phyloP scores from a whole-genome alignment of 805 yeast species.

The Metschnikowia drakensbergensis region DNA sequence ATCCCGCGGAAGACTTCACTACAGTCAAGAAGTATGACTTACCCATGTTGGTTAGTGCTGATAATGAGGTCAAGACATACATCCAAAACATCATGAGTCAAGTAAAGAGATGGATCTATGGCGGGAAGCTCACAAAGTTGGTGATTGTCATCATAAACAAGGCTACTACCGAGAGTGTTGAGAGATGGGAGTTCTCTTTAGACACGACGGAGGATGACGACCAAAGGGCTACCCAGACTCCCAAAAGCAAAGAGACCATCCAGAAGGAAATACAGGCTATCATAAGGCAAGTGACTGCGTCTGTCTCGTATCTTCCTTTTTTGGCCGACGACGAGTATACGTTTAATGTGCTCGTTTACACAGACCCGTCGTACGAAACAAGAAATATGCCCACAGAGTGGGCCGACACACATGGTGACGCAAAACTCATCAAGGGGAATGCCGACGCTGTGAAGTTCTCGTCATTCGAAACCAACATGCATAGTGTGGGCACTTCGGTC shows the following conservation, averaged over 20 bases:
- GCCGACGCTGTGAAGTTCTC: slow-evolving; percentile 69
- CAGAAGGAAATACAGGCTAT: slow-evolving; percentile 80
- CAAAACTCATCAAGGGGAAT: slow-evolving; percentile 48
- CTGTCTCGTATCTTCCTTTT: slow-evolving; percentile 80
- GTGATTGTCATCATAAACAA: slow-evolving; percentile 72
- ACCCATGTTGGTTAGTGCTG: slow-evolving; percentile 65
- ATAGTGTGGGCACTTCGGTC: slow-evolving; percentile 70
- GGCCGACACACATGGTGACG: slow-evolving; percentile 66
- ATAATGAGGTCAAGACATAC: slow-evolving; percentile 71
- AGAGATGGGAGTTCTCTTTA: slow-evolving; percentile 82
- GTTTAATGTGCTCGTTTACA: slow-evolving; percentile 79
- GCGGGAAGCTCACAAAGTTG: slow-evolving; percentile 62
- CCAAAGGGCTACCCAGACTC: neutral
- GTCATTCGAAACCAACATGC: slow-evolving; percentile 62
- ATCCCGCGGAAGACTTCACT: slow-evolving; percentile 81
- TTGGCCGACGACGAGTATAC: slow-evolving; percentile 57
- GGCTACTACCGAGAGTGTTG: slow-evolving; percentile 64
- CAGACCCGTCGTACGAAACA: slow-evolving; percentile 50
- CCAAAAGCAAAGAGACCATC: slow-evolving; percentile 44
- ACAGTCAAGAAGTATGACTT: slow-evolving; percentile 77
- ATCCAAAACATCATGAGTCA: slow-evolving; percentile 65
- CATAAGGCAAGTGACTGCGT: slow-evolving; percentile 83
- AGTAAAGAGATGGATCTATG: slow-evolving; percentile 62
- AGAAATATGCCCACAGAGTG: slow-evolving; percentile 75
- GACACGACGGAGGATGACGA: slow-evolving; percentile 28